These are phyloP conservation scores for Clarkia xantiana DNA, from an alignment of 345 rosid species.

Conservation along the genomic window DNA sequence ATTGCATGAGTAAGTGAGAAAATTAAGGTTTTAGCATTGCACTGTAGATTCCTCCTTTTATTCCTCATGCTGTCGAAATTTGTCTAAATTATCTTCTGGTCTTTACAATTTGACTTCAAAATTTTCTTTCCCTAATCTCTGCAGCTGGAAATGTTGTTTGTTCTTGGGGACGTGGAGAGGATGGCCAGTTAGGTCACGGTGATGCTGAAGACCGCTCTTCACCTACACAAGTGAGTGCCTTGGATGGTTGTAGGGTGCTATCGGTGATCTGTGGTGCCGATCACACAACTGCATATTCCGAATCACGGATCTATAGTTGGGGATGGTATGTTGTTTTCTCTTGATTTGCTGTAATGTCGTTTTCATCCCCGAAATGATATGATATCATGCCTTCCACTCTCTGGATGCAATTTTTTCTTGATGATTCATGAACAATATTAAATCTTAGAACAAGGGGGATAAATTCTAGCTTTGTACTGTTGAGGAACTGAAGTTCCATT, in stretches of 20 bases:
- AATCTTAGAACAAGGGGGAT: too few species aligned
- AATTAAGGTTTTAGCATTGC: too few species aligned
- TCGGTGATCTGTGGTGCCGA: constrained; percentile 93
- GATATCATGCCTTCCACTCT: too few species aligned
- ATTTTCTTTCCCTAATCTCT: constrained; percentile 4
- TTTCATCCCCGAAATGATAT: too few species aligned
- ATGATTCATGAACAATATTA: too few species aligned
- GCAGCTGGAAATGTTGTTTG: constrained; percentile 86
- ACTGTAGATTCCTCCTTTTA: too few species aligned
- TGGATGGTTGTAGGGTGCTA: constrained; percentile 44
- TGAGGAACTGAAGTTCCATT: not conserved
- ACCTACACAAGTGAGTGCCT: constrained; percentile 64
- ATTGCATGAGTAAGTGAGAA: too few species aligned
- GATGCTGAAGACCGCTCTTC: constrained; percentile 80
- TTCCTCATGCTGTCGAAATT: too few species aligned
- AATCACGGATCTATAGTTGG: constrained; percentile 68
- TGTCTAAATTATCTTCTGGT: too few species aligned
- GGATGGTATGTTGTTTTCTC: constrained; percentile 30
- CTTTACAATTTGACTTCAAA: too few species aligned
- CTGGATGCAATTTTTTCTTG: too few species aligned
- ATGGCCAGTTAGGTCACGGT: constrained; percentile 95
- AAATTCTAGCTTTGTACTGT: too few species aligned
- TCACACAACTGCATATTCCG: constrained; percentile 75
- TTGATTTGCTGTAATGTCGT: not conserved
- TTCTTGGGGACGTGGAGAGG: constrained; percentile 98